Percentiles rank a stretch among this genome's conserved stretches.
phyloP scores from a whole-genome alignment of 208 protist species.

The Crithidia expoeki region DNA sequence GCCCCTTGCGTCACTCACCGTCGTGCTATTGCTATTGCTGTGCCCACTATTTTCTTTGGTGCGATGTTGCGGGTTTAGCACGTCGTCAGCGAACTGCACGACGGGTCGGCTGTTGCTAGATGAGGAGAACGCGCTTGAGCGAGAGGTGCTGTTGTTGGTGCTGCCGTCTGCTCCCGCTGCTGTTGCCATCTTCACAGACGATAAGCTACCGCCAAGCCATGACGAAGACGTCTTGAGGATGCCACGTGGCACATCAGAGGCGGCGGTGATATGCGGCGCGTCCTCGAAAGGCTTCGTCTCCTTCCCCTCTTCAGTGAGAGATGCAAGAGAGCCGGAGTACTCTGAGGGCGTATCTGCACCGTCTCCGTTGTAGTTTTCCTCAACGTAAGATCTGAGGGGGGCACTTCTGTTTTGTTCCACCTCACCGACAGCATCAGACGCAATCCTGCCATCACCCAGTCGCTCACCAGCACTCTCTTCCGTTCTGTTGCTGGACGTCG shows the following conservation, averaged over 20 bases:
- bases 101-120: neutral
- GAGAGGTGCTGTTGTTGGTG: constrained; percentile 9
- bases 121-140: neutral
- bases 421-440: neutral
- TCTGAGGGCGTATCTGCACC: neutral
- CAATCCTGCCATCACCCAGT: neutral
- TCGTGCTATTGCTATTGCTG: neutral
- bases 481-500: no score
- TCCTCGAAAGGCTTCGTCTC: constrained; percentile 9
- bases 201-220: neutral
- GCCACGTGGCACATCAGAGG: constrained; percentile 10
- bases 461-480: neutral
- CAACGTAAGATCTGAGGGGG: neutral
- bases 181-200: neutral
- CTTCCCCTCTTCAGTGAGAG: neutral
- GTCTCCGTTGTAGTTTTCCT: neutral
- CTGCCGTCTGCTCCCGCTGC: neutral
- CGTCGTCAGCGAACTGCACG: constrained; percentile 17
- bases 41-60: neutral
- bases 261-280: constrained; percentile 12
- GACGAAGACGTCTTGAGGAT: constrained; percentile 21
- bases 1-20: neutral
- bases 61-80: neutral
- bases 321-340: neutral
- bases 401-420: no score